phyloP scores from a whole-genome alignment of 1,284 basidiomycete genomes.

The Ustilago tritici region DNA sequence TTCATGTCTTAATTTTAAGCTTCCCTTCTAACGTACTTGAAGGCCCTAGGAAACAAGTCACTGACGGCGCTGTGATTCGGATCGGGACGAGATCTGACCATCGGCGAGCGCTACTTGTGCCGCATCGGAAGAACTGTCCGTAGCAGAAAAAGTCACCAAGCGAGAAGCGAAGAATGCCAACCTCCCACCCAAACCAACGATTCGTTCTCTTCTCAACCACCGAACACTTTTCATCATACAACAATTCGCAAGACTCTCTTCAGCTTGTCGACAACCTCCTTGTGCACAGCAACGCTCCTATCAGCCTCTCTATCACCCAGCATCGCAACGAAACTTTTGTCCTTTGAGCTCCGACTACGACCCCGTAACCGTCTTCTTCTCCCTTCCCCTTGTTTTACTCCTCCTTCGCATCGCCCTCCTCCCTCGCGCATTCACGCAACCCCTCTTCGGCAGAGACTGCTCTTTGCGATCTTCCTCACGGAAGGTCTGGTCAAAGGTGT shows the following conservation, averaged over 20 bases:
- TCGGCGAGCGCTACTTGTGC: neutral
- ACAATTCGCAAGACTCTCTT: neutral
- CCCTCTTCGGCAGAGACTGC: slow-evolving; percentile 53
- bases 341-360: neutral
- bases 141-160: slow-evolving; percentile 10
- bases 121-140: slow-evolving; percentile 22
- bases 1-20: no score
- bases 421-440: slow-evolving; percentile 5
- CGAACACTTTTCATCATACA: neutral
- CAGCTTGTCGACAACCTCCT: neutral
- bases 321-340: neutral
- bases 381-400: neutral
- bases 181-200: neutral
- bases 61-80: neutral
- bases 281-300: neutral
- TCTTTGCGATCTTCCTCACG: slow-evolving; percentile 31
- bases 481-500: slow-evolving; percentile 38
- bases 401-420: neutral
- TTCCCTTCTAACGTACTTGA: no score
- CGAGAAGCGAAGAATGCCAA: neutral
- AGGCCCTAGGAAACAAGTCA: neutral
- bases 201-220: neutral
- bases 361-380: neutral
- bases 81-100: neutral
- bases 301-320: neutral